Base-by-base conservation (phyloP, 192 early-diverging fungal species). In the Umbelopsis isabellina region DNA sequence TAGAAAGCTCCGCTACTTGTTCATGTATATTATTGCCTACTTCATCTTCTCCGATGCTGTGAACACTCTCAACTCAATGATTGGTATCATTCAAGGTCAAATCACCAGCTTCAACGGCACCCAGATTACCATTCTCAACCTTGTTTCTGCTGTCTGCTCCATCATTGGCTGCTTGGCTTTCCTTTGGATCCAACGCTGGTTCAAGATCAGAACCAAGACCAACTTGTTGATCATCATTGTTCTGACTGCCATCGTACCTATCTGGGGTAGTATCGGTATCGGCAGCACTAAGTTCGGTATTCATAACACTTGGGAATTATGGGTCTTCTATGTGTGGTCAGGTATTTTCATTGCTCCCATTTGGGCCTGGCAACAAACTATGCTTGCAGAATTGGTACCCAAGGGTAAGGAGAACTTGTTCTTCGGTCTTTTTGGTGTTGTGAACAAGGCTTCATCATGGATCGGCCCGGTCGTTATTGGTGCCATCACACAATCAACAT, bases 391-490 rank as follows among this genome's bases (percentile, higher is more conserved):
- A 49, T 73, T 93, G 66, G 64, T 87, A 0, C 92, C 92, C 1
- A 82, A 79, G 30, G 91, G 90, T 22, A 82, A 79, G 41, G 92
- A 91, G 55, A 80, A 86, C 13, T 78, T 90, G 72, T 91, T 93
- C 80, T 93, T 91, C 69, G 82, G 82, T 21, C 67, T 93, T 8
- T 93, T 87, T 71, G 89, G 85, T 61, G 80, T 89, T 66, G 88
- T 88, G 13, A 89, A 93, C 77, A 91, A 91, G 76, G 90, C 87
- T 15, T 84, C 85, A 1, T 77, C 85, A 27, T 93, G 91, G 90
- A 73, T 93, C 33, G 92, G 92, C 8, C 91, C 91, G 0, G 75
- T 93, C 49, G 80, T 93, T 55, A 89, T 89, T 12, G 91, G 81
- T 20, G 84, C 83, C 25, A 91, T 93, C 66, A 83, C 79, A 15